These are phyloP conservation scores for Apiotrichum gamsii DNA, from an alignment of 1,284 basidiomycete genomes.

Conservation along the genomic window DNA sequence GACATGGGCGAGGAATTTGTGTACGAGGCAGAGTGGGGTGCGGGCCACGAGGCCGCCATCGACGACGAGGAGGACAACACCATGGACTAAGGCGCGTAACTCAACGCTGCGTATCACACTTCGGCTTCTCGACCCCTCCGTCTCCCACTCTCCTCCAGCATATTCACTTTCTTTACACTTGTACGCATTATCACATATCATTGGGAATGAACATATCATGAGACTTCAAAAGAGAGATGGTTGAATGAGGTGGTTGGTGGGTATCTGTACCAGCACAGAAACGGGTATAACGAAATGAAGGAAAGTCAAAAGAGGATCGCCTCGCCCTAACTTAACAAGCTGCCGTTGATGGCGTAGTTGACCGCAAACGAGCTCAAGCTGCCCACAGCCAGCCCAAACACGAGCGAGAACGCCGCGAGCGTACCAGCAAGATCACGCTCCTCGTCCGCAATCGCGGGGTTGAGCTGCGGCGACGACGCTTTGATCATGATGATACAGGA, in stretches of 20 bases:
- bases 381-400: slow-evolving; percentile 66
- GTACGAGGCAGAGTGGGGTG: slow-evolving; percentile 41
- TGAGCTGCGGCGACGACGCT: slow-evolving; percentile 41
- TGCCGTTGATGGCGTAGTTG: slow-evolving; percentile 28
- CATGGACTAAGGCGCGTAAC: slow-evolving; percentile 9
- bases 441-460: slow-evolving; percentile 48
- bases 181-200: slow-evolving; percentile 17
- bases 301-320: too few relatives aligned
- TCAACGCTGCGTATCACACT: background rate
- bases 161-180: slow-evolving; percentile 5
- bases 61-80: slow-evolving; percentile 32
- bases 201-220: slow-evolving; percentile 6
- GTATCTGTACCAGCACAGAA: too few relatives aligned
- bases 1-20: slow-evolving; percentile 41
- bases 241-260: too few relatives aligned
- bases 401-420: slow-evolving; percentile 68
- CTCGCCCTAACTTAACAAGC: slow-evolving; percentile 15
- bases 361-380: slow-evolving; percentile 73
- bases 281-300: too few relatives aligned
- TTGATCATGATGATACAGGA: slow-evolving; percentile 45
- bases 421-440: slow-evolving; percentile 79
- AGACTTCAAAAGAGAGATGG: too few relatives aligned
- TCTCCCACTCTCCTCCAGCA: too few relatives aligned
- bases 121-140: too few relatives aligned
- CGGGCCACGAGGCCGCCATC: slow-evolving; percentile 34